Evolutionary conservation across 306 rosid species (phyloP).

Genomic region (Dalbergia cochinchinensis): DNA sequence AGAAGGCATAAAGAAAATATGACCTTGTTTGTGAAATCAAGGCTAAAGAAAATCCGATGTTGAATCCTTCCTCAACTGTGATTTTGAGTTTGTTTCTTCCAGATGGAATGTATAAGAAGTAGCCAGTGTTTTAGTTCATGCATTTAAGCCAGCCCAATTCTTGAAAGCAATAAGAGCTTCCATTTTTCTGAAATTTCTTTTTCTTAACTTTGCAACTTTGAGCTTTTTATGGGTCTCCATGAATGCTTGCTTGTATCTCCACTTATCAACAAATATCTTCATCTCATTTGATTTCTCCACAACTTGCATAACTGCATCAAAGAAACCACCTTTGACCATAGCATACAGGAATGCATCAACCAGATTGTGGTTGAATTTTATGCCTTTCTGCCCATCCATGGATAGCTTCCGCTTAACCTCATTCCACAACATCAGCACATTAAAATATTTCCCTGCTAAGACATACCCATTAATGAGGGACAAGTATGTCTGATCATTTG

Average conservation of each 20-base stretch:
- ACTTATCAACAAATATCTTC: slow-evolving; percentile 92
- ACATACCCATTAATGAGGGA: slow-evolving; percentile 86
- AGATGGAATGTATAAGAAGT: slow-evolving; percentile 31
- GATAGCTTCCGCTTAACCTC: slow-evolving; percentile 81
- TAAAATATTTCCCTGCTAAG: slow-evolving; percentile 78
- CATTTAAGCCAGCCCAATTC: slow-evolving; percentile 96
- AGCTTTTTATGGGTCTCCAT: slow-evolving; percentile 96
- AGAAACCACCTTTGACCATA: slow-evolving; percentile 96
- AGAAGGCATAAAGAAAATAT: slow-evolving; percentile 12
- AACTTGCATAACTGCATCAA: slow-evolving; percentile 95
- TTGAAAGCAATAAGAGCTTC: slow-evolving; percentile 91
- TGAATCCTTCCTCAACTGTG: slow-evolving; percentile 37
- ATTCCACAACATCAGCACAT: slow-evolving; percentile 89
- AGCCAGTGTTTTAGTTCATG: slow-evolving; percentile 48
- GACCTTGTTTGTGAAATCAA: slow-evolving; percentile 33
- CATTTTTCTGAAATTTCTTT: slow-evolving; percentile 77
- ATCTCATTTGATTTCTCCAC: slow-evolving; percentile 87
- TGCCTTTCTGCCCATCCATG: slow-evolving; percentile 64
- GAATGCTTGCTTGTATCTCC: slow-evolving; percentile 98
- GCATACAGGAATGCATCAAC: slow-evolving; percentile 93
- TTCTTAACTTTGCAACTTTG: slow-evolving; percentile 78
- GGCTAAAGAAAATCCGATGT: slow-evolving; percentile 33
- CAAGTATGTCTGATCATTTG: slow-evolving; percentile 90
- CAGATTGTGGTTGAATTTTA: slow-evolving; percentile 73
- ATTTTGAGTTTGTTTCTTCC: slow-evolving; percentile 26